Conservation (phyloP, 208 protist species). For the Wallacemonas collosoma region DNA sequence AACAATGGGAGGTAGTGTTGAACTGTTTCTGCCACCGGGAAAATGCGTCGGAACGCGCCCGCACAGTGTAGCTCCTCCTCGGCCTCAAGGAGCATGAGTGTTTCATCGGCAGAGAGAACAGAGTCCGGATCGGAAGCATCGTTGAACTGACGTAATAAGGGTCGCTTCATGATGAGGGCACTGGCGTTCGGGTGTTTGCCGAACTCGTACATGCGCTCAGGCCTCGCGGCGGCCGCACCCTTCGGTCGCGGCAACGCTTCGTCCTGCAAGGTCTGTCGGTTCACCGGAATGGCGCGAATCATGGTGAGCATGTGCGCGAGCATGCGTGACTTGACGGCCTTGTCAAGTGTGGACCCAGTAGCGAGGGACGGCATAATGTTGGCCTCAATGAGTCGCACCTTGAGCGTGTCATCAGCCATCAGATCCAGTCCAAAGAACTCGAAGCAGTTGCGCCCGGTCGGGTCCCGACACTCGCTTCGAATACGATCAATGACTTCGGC, state of each 20-base stretch:
- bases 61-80: constrained; percentile 84
- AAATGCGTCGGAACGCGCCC: constrained; percentile 81
- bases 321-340: constrained; percentile 89
- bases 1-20: constrained; percentile 78
- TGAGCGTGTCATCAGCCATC: constrained; percentile 78
- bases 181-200: constrained; percentile 60
- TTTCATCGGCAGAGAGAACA: constrained; percentile 55
- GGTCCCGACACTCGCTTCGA: constrained; percentile 58
- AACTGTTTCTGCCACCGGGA: constrained; percentile 61
- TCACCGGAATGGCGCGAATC: constrained; percentile 74
- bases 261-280: constrained; percentile 40
- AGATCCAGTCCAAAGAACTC: constrained; percentile 91
- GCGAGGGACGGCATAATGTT: constrained; percentile 94
- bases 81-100: constrained; percentile 72
- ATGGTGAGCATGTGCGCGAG: constrained; percentile 87
- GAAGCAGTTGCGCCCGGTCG: constrained; percentile 87
- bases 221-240: constrained; percentile 28
- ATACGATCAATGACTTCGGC: constrained; percentile 74
- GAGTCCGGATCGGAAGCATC: constrained; percentile 64
- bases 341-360: constrained; percentile 82
- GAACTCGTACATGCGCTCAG: constrained; percentile 68
- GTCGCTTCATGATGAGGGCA: constrained; percentile 37
- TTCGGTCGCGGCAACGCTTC: constrained; percentile 29
- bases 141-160: constrained; percentile 66
- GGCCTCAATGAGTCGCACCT: constrained; percentile 87